Percentiles rank a stretch among this genome's conserved stretches.
These are phyloP conservation scores for Ophiostoma ulmi DNA, from an alignment of 2,329 filamentous ascomycete genomes.

Conservation along the genomic window DNA sequence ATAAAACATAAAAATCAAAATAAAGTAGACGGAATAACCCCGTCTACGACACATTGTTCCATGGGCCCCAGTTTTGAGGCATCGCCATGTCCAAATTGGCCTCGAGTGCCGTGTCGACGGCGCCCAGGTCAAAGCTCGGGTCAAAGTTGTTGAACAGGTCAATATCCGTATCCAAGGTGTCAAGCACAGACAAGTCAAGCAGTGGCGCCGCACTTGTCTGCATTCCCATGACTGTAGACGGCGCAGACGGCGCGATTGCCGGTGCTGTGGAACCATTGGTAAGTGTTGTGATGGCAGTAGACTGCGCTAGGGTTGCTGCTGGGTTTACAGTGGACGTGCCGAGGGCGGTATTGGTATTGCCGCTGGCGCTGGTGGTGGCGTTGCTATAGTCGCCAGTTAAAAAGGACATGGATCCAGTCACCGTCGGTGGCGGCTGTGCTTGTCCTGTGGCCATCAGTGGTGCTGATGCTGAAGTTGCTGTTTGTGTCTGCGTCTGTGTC, in stretches of 20 bases:
- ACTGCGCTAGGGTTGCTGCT: neutral
- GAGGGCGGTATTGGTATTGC: neutral
- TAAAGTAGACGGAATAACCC: neutral
- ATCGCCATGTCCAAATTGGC: constrained; percentile 51
- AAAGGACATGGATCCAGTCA: neutral
- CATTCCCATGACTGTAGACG: neutral
- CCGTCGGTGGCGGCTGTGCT: neutral
- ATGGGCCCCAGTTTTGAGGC: constrained; percentile 45
- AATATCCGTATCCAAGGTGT: constrained; percentile 43
- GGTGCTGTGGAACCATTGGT: neutral
- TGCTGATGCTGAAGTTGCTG: neutral
- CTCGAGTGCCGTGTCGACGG: constrained; percentile 51
- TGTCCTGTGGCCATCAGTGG: neutral
- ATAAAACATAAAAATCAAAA: neutral
- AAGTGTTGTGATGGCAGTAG: neutral
- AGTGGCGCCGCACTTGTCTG: neutral
- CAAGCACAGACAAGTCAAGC: constrained; percentile 31
- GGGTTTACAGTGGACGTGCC: neutral
- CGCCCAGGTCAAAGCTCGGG: constrained; percentile 49
- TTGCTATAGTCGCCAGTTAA: neutral
- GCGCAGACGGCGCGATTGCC: neutral
- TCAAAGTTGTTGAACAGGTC: constrained; percentile 53
- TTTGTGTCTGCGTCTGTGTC: neutral
- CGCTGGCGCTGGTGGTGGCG: neutral
- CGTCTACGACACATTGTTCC: constrained; percentile 22